A percentile compares a stretch with the other conserved stretches of the same genome.
Conservation (phyloP, 768 basidiomycete species). For the Thelephora ganbajun region DNA sequence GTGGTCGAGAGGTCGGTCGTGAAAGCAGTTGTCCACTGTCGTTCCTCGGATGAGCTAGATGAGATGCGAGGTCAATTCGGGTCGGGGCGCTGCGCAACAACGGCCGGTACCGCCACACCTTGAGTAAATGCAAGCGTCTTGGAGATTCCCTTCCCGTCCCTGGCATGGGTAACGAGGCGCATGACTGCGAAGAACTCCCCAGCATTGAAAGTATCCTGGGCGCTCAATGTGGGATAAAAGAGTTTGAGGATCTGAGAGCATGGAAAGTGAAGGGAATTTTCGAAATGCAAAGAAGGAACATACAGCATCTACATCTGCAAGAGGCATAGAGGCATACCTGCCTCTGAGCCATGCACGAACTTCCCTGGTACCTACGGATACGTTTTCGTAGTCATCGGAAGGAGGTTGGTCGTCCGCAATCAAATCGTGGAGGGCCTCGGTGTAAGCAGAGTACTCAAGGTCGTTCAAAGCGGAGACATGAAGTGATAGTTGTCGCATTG, state of each 20-base stretch:
- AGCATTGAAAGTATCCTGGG: constrained; percentile 40
- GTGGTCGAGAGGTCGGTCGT: constrained; percentile 8
- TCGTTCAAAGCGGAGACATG: constrained; percentile 70
- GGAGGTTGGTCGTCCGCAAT: constrained; percentile 8
- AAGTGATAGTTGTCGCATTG: constrained; percentile 42
- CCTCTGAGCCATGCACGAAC: constrained; percentile 66
- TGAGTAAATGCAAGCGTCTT: constrained; percentile 61
- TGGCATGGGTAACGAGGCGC: constrained; percentile 49
- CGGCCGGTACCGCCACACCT: constrained; percentile 28
- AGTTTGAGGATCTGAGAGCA: constrained; percentile 43
- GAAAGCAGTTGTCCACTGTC: constrained; percentile 8
- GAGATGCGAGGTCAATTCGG: not conserved
- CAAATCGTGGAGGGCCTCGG: constrained; percentile 34
- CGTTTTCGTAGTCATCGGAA: constrained; percentile 38
- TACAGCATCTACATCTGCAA: constrained; percentile 45
- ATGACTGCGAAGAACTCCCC: constrained; percentile 70
- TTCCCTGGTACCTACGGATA: constrained; percentile 46
- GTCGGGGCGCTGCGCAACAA: not conserved
- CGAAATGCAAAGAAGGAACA: constrained; percentile 10
- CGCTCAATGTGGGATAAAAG: constrained; percentile 42
- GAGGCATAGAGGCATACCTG: constrained; percentile 41
- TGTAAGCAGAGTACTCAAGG: constrained; percentile 57
- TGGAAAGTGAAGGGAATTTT: not conserved
- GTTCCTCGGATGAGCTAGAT: constrained; percentile 3
- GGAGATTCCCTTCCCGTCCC: constrained; percentile 46